Evolutionary conservation across 495 filamentous ascomycete species (phyloP).

Genomic region (Hypomontagnella submonticulosa): DNA sequence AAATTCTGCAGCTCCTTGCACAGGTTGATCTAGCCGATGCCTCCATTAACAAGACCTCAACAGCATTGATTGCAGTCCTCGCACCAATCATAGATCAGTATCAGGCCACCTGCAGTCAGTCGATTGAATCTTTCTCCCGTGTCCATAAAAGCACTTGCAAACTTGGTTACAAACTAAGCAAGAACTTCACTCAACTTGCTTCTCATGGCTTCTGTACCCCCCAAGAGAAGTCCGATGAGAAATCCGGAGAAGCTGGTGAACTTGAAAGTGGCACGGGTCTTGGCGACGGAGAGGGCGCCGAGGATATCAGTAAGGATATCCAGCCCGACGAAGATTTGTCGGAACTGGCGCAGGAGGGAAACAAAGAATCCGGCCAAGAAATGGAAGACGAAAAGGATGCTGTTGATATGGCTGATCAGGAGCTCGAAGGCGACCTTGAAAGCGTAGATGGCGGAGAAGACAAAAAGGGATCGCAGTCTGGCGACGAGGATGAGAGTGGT

Average conservation of each 20-base stretch:
- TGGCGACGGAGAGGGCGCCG: constrained; percentile 93
- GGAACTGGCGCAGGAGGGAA: constrained; percentile 86
- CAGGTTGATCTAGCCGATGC: constrained; percentile 58
- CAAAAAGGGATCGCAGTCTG: constrained; percentile 63
- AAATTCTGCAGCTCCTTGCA: constrained; percentile 64
- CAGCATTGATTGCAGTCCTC: constrained; percentile 72
- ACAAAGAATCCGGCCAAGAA: constrained; percentile 73
- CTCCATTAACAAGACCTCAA: constrained; percentile 57
- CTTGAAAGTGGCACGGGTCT: constrained; percentile 94
- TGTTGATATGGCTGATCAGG: constrained; percentile 93
- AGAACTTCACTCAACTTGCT: constrained; percentile 78
- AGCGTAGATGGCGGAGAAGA: constrained; percentile 69
- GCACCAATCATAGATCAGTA: constrained; percentile 82
- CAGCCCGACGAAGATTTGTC: constrained; percentile 91
- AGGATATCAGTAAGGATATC: constrained; percentile 98
- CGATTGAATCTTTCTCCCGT: constrained; percentile 62
- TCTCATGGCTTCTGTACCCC: constrained; percentile 92
- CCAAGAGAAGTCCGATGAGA: constrained; percentile 74
- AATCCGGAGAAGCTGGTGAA: constrained; percentile 73
- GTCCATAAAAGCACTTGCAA: constrained; percentile 77
- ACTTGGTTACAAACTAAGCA: constrained; percentile 76
- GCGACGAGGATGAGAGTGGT: constrained; percentile 65
- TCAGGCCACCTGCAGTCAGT: constrained; percentile 63
- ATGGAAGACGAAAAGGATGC: constrained; percentile 86
- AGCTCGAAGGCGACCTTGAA: constrained; percentile 82